Percentiles rank a stretch among this genome's conserved stretches.
These are phyloP conservation scores for Chrysanthemum makinoi DNA, from an alignment of 129 eudicot genomes.

Conservation along the genomic window DNA sequence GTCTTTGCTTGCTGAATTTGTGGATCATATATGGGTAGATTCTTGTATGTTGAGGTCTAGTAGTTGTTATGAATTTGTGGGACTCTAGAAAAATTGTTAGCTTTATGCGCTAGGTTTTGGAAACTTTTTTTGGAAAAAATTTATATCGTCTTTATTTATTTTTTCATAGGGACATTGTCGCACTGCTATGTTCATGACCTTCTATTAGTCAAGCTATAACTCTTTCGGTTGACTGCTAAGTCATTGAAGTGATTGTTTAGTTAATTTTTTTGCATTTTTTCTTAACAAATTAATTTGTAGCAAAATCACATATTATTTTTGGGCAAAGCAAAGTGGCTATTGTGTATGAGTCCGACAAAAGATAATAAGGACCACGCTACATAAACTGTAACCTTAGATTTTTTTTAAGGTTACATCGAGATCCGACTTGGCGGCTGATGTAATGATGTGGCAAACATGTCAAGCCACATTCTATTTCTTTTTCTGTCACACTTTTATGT, in stretches of 20 bases:
- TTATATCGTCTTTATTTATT: no score
- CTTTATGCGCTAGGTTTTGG: no score
- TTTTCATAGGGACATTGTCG: not conserved
- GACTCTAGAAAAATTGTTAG: no score
- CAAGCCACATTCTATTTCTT: not conserved
- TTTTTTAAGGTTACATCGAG: not conserved
- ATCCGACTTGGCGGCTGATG: slow-evolving; percentile 1
- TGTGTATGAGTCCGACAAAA: not conserved
- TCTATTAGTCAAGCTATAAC: not conserved
- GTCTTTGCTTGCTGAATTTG: no score
- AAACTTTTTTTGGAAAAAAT: no score
- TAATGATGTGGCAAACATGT: not conserved
- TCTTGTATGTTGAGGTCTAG: no score
- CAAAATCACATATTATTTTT: not conserved
- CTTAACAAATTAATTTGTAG: not conserved
- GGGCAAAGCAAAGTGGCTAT: not conserved
- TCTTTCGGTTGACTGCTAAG: not conserved
- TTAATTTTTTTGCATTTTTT: not conserved
- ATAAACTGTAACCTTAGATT: not conserved
- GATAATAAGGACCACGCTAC: not conserved
- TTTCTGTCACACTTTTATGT: not conserved
- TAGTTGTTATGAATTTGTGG: no score
- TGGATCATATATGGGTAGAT: no score
- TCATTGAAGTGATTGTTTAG: not conserved
- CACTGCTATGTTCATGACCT: not conserved